Evolutionary conservation across 192 early-diverging fungal genomes (phyloP), one percentile per base, ranked within the genome.

Genomic region (Backusella luteola): DNA sequence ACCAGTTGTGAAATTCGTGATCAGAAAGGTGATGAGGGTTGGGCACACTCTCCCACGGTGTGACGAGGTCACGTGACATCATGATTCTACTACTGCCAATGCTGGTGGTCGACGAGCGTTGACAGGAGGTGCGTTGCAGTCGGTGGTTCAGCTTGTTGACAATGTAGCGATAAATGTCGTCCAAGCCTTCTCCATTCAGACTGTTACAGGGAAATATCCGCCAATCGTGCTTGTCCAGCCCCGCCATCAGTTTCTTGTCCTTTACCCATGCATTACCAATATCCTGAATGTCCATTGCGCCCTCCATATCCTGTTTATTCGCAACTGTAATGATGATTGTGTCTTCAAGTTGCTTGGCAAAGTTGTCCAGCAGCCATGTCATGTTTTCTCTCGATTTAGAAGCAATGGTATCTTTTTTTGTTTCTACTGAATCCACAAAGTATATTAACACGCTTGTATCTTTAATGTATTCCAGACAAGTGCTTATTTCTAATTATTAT

Each of bases 11-110:
- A 29, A 77, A 82, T 35, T 82, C 81, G 5, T 59, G 17, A 67
- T 82, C 81, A 21, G 53, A 29, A 6, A 78, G 15, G 46, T 77
- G 76, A 44, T 78, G 49, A 23, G 81, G 81, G 32, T 82, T 78
- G 4, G 73, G 77, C 19, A 82, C 29, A 21, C 70, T 69, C 42
- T 82, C 81, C 81, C 81, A 82, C 4, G 77, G 80, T 14, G 80
- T 71, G 6, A 77, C 38, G 1, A 70, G 11, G 14, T 66, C 52
- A 44, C 41, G 23, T 46, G 34, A 34, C n/a, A 21, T 2, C 34
- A 66, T 52, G 52, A 66, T 71, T 63, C 63, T 49, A 36, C 68
- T 53, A 36, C 68, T 53, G 76, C 52, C 15, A 34, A n/a, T 63
- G 67, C 41, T 5, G 49, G 68, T 38, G 35, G 11, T 26, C 26